Conservation (phyloP, 495 filamentous ascomycete species). For the Articulospora tetracladia region DNA sequence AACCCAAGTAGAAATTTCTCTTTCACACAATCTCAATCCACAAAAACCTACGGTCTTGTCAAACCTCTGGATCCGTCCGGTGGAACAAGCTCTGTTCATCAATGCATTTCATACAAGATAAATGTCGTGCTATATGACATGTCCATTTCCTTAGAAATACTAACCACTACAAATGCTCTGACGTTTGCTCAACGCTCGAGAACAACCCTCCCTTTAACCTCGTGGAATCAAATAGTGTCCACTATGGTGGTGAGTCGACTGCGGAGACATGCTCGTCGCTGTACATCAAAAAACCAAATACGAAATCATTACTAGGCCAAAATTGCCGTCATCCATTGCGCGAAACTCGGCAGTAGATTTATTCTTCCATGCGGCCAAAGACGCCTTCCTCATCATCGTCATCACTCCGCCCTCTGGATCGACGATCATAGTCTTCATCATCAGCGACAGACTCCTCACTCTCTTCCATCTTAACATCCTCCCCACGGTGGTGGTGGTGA, state of each 20-base stretch:
- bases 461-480: constrained; percentile 67
- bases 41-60: not conserved
- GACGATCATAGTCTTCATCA: constrained; percentile 74
- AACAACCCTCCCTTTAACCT: constrained; percentile 60
- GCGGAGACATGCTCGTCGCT: constrained; percentile 40
- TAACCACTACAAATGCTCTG: constrained; percentile 13
- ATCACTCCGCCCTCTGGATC: constrained; percentile 60
- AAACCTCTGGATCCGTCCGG: not conserved
- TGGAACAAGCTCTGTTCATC: not conserved
- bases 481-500: constrained; percentile 33
- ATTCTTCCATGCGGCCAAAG: constrained; percentile 96
- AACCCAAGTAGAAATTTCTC: not conserved
- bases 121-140: constrained; percentile 23
- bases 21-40: not conserved
- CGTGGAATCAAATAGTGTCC: constrained; percentile 37
- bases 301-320: constrained; percentile 20
- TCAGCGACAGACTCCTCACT: constrained; percentile 63
- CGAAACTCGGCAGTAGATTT: constrained; percentile 20
- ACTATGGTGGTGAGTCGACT: constrained; percentile 55
- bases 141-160: constrained; percentile 12
- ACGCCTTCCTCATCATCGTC: constrained; percentile 95
- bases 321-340: not conserved
- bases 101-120: constrained; percentile 19
- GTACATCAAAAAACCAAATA: constrained; percentile 22
- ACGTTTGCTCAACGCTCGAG: constrained; percentile 53